These are phyloP conservation scores for Arthrinium puccinioides DNA, from an alignment of 2,329 filamentous ascomycete species.

Conservation along the genomic window DNA sequence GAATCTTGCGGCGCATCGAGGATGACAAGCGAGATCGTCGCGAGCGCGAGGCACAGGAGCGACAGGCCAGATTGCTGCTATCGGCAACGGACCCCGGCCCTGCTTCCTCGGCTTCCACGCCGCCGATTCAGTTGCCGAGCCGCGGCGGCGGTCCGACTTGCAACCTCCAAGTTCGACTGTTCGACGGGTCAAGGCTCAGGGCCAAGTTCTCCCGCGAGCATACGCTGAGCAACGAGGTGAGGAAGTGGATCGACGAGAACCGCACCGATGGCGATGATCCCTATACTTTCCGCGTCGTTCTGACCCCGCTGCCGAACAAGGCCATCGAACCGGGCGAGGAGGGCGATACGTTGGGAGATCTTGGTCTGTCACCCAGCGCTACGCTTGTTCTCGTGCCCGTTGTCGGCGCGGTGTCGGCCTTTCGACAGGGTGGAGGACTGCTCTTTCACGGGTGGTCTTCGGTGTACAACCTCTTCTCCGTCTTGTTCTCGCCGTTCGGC, in stretches of 20 bases:
- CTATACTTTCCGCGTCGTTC: conserved; percentile 78
- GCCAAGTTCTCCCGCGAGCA: conserved; percentile 59
- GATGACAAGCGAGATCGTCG: conserved; percentile 66
- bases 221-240: conserved; percentile 59
- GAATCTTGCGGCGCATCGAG: conserved; percentile 69
- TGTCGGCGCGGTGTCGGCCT: conserved; percentile 36
- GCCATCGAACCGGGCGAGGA: conserved; percentile 72
- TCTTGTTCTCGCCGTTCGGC: conserved; percentile 8
- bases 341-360: conserved; percentile 54
- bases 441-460: conserved; percentile 16
- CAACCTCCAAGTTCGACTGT: conserved; percentile 70
- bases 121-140: conserved; percentile 12
- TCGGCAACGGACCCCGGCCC: conserved; percentile 13
- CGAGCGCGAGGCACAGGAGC: conserved; percentile 42
- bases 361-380: conserved; percentile 70
- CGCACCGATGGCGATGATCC: conserved; percentile 51
- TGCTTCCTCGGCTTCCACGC: conserved; percentile 9
- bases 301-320: conserved; percentile 70
- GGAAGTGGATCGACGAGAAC: conserved; percentile 67
- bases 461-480: conserved; percentile 2
- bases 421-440: conserved; percentile 21
- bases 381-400: conserved; percentile 78
- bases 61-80: conserved; percentile 24
- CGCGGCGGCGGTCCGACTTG: conserved; percentile 27
- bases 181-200: conserved; percentile 76